phyloP scores from a whole-genome alignment of 768 basidiomycete species.

The Lactarius quietus region DNA sequence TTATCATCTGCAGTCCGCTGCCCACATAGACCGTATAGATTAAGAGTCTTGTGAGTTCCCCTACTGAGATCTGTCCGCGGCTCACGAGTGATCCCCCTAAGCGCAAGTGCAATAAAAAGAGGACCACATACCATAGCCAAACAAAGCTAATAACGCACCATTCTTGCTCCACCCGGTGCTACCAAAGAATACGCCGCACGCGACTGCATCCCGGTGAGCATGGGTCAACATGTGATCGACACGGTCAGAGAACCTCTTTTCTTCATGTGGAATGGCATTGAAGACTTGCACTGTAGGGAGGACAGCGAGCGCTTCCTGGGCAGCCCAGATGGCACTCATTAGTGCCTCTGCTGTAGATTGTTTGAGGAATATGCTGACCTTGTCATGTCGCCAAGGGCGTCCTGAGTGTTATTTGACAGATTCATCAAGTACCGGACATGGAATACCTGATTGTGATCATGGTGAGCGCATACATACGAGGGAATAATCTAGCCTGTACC shows the following conservation, averaged over 20 bases:
- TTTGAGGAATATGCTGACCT: conserved; percentile 29
- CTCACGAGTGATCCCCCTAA: conserved; percentile 90
- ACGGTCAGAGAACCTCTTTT: conserved; percentile 65
- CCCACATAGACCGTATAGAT: conserved; percentile 91
- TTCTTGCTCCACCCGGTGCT: conserved; percentile 92
- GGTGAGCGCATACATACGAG: conserved; percentile 21
- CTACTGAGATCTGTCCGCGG: conserved; percentile 82
- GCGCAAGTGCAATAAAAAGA: not conserved
- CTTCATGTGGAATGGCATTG: conserved; percentile 79
- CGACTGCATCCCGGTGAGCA: conserved; percentile 82
- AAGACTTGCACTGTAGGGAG: conserved; percentile 88
- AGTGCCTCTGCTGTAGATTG: not conserved
- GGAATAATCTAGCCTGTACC: conserved; percentile 34
- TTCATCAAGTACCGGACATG: conserved; percentile 94
- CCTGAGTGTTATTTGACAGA: conserved; percentile 88
- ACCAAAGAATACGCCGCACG: conserved; percentile 91
- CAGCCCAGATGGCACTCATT: conserved; percentile 48
- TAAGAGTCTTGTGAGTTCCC: conserved; percentile 83
- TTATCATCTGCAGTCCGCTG: conserved; percentile 72
- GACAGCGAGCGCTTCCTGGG: conserved; percentile 85
- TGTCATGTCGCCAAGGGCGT: conserved; percentile 94
- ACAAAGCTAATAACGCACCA: conserved; percentile 77
- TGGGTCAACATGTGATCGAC: conserved; percentile 66
- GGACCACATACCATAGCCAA: conserved; percentile 74
- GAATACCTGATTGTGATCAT: conserved; percentile 59